Evolutionary conservation across 2,329 filamentous ascomycete genomes (phyloP).

Genomic region (Calonectria pauciramosa): DNA sequence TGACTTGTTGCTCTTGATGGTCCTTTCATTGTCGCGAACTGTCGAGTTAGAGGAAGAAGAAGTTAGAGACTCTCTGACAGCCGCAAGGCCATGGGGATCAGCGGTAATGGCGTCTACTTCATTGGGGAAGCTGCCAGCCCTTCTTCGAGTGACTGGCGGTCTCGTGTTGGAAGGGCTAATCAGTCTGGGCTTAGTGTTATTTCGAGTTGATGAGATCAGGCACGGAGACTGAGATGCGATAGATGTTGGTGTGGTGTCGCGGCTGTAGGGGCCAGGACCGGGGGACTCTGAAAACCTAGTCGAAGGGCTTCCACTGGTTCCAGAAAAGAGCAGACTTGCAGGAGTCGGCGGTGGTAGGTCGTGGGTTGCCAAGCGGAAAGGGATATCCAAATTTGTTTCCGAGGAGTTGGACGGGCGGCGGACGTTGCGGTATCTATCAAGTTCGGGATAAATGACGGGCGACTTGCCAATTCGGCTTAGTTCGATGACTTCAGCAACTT

Average conservation of each 20-base stretch:
- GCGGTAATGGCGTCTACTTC: conserved; percentile 60
- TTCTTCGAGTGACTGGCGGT: conserved; percentile 72
- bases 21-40: conserved; percentile 66
- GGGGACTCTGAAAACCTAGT: conserved; percentile 82
- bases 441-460: conserved; percentile 69
- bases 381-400: conserved; percentile 59
- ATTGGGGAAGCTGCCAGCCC: conserved; percentile 68
- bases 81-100: conserved; percentile 71
- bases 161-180: conserved; percentile 68
- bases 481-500: conserved; percentile 59
- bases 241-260: conserved; percentile 84
- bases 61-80: conserved; percentile 77
- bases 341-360: conserved; percentile 77
- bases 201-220: conserved; percentile 64
- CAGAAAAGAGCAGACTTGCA: conserved; percentile 66
- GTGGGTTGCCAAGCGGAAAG: conserved; percentile 72
- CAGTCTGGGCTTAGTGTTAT: conserved; percentile 64
- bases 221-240: conserved; percentile 82
- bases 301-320: conserved; percentile 79
- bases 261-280: conserved; percentile 77
- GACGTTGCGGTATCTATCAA: conserved; percentile 71
- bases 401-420: conserved; percentile 53
- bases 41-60: conserved; percentile 82
- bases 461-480: conserved; percentile 55
- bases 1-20: conserved; percentile 56